These are phyloP conservation scores for Colletotrichum gigasporum DNA, from an alignment of 2,329 filamentous ascomycete genomes.

Conservation along the genomic window DNA sequence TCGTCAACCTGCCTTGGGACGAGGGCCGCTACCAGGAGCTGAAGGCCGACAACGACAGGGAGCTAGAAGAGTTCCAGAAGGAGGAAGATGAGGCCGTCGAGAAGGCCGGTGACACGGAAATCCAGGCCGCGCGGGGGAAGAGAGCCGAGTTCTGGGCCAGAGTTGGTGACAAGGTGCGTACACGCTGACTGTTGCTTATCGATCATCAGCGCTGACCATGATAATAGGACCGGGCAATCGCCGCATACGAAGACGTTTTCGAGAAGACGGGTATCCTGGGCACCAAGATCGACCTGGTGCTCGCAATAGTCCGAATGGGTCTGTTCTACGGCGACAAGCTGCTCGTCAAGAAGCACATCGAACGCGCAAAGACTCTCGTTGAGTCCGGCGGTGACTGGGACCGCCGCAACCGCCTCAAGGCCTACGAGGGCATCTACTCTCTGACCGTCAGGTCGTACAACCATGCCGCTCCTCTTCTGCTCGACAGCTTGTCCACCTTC, in stretches of 20 bases:
- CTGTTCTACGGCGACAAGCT: slow-evolving; percentile 96
- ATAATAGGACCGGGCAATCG: slow-evolving; percentile 87
- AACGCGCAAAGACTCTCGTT: slow-evolving; percentile 88
- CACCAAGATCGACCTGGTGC: slow-evolving; percentile 95
- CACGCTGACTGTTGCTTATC: not conserved
- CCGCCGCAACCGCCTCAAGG: slow-evolving; percentile 96
- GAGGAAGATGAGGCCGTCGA: slow-evolving; percentile 94
- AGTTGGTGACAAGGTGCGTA: slow-evolving; percentile 89
- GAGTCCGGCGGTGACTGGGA: slow-evolving; percentile 99
- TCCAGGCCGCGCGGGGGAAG: slow-evolving; percentile 92
- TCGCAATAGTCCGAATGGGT: slow-evolving; percentile 94
- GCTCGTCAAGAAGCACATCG: slow-evolving; percentile 92
- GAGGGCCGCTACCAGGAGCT: slow-evolving; percentile 84
- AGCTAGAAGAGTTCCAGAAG: slow-evolving; percentile 80
- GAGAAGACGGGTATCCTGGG: slow-evolving; percentile 98
- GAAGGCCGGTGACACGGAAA: slow-evolving; percentile 95
- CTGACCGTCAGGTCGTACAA: slow-evolving; percentile 93
- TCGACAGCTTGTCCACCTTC: slow-evolving; percentile 97
- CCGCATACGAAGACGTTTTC: slow-evolving; percentile 90
- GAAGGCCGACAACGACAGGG: slow-evolving; percentile 79
- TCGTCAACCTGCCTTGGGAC: slow-evolving; percentile 85
- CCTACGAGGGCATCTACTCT: slow-evolving; percentile 94
- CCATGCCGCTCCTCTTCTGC: slow-evolving; percentile 87
- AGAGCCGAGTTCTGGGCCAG: slow-evolving; percentile 95
- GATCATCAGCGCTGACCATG: slow-evolving; percentile 26